Conservation (phyloP, 1,139 yeast genomes). For the Blastobotrys indianensis region DNA sequence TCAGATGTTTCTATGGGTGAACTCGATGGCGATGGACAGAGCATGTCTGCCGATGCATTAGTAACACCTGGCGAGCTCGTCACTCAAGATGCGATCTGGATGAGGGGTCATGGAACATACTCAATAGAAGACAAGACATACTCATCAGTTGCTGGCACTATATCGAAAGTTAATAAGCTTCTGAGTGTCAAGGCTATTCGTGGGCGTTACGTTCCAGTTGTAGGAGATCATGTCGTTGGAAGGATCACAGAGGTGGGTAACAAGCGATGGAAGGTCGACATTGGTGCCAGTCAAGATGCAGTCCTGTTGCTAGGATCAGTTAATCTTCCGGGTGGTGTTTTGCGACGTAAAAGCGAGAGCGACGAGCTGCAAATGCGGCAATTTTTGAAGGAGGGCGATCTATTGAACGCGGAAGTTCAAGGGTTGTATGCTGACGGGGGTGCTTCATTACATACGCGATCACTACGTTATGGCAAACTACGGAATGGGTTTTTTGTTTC, state of each 20-base stretch:
- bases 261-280: conserved; percentile 94
- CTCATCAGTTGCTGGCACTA: conserved; percentile 89
- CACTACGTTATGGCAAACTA: conserved; percentile 88
- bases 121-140: conserved; percentile 62
- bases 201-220: conserved; percentile 86
- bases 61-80: conserved; percentile 98
- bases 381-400: conserved; percentile 93
- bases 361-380: conserved; percentile 96
- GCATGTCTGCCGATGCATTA: conserved; percentile 25
- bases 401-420: conserved; percentile 94
- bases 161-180: conserved; percentile 78
- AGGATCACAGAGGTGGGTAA: conserved; percentile 91
- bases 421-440: conserved; percentile 83
- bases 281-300: conserved; percentile 91
- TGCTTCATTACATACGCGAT: conserved; percentile 91
- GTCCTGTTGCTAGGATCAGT: conserved; percentile 90
- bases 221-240: conserved; percentile 95
- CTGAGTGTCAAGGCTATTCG: conserved; percentile 80
- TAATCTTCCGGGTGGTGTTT: conserved; percentile 93
- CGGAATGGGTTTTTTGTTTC: conserved; percentile 80
- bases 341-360: conserved; percentile 87
- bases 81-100: conserved; percentile 94
- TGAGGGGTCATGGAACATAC: conserved; percentile 98
- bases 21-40: conserved; percentile 21
- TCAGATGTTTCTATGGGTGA: conserved; percentile 15